Base-by-base conservation (phyloP, 768 basidiomycete species). In the Trametes meyenii region DNA sequence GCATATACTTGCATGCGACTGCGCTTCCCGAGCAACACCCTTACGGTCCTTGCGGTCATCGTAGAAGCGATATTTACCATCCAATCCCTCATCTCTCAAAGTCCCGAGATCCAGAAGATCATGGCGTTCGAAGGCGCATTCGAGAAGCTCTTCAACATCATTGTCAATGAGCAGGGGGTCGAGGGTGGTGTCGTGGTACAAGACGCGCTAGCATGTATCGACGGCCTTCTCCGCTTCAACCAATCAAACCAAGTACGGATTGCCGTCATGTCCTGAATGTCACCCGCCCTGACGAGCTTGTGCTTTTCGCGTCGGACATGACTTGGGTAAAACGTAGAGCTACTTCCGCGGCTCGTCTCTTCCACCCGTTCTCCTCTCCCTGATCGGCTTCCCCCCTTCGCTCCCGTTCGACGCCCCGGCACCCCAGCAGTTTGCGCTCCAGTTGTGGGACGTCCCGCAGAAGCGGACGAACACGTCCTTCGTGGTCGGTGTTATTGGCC, bases 91-190 rank as follows among this genome's bases (percentile, higher is more conserved):
- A 85, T 90, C 39, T 85, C 86, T 0, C 90, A 95, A 67, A 98
- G 91, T 67, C 85, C 91, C 35, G 94, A 98, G 72, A 92, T 99
- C 38, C 96, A 98, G 71, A 98, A 98, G 75, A 87, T 98, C 33
- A 85, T 98, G 46, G 94, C 96, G 0, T 99, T 99, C 68, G 94
- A 95, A 67, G 95, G 97, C 19, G 92, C 92, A 1, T 98, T 99
- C 69, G 97, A 99, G 78, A 93, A 90, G 71, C 82, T 99, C 33
- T 94, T 98, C 76, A 87, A 87, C 57, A 94, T 92, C 50, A 84
- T 98, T 62, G 82, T 84, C 10, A 82, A 85, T 63, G 96, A 98
- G 73, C 93, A 94, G 21, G 97, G 97, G 0, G 80, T 95, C 23
- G 96, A 98, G 67, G 95, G 96, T 16, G 94, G 94, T 11, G 81